Evolutionary conservation across 108 stramenopile species (phyloP).

Genomic region (Nitzschia sp.): DNA sequence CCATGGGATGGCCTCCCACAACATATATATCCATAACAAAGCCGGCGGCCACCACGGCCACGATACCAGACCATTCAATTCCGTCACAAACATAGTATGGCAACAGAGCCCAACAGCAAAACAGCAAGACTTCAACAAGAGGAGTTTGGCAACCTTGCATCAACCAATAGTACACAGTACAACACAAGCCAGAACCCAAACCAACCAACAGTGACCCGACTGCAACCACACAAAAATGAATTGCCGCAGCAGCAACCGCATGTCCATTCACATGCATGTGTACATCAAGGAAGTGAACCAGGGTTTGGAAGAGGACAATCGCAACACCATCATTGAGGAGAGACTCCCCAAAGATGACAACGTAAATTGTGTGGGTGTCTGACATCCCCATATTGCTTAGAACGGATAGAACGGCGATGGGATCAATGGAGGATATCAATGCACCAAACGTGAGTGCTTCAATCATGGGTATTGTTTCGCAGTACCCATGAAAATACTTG

Average conservation of each 20-base stretch:
- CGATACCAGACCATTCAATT: slow-evolving; percentile 90
- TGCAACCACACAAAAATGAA: slow-evolving; percentile 83
- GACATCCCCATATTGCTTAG: slow-evolving; percentile 82
- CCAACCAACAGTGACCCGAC: slow-evolving; percentile 82
- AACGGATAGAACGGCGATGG: slow-evolving; percentile 85
- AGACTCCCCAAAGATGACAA: slow-evolving; percentile 91
- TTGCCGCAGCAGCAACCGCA: slow-evolving; percentile 57
- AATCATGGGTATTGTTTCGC: slow-evolving; percentile 55
- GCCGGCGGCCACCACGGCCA: slow-evolving; percentile 88
- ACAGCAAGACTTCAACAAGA: slow-evolving; percentile 80
- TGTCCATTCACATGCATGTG: slow-evolving; percentile 61
- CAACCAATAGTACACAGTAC: slow-evolving; percentile 78
- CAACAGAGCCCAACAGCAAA: slow-evolving; percentile 85
- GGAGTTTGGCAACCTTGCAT: slow-evolving; percentile 69
- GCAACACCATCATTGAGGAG: slow-evolving; percentile 95
- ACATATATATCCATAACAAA: slow-evolving; percentile 88
- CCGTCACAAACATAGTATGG: slow-evolving; percentile 91
- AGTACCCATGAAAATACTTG: slow-evolving; percentile 32
- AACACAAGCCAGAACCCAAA: slow-evolving; percentile 57
- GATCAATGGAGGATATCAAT: slow-evolving; percentile 87
- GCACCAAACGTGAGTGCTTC: slow-evolving; percentile 84
- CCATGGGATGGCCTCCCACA: slow-evolving; percentile 49
- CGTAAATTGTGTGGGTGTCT: slow-evolving; percentile 72
- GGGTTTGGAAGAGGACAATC: slow-evolving; percentile 75
- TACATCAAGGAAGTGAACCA: slow-evolving; percentile 85